Evolutionary conservation across 805 yeast genomes (phyloP).

Genomic region (Metschnikowia lunata): DNA sequence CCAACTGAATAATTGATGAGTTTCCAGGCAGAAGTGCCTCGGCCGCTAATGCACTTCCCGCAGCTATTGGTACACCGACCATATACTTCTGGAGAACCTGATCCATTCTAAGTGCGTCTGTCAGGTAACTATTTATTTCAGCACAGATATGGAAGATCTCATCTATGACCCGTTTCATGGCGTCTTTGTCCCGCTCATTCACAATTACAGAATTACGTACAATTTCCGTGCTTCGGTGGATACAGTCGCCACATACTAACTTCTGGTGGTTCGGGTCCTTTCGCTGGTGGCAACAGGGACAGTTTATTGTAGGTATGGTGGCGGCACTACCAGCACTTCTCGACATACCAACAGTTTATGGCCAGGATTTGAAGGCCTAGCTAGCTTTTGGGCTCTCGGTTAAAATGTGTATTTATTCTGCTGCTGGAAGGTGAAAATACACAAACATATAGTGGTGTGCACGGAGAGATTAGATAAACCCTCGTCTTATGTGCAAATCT

Average conservation of each 20-base stretch:
- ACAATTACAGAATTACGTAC: slow-evolving; percentile 23
- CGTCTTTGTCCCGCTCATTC: slow-evolving; percentile 22
- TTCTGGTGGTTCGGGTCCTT: slow-evolving; percentile 9
- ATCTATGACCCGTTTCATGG: slow-evolving; percentile 23
- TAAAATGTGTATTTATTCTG: no score
- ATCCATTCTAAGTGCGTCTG: background rate
- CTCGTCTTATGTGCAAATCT: no score
- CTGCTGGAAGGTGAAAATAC: no score
- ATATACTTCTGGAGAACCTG: no score
- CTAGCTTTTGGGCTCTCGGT: no score
- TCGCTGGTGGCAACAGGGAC: slow-evolving; percentile 16
- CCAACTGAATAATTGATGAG: slow-evolving; percentile 19
- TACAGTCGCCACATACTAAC: slow-evolving; percentile 23
- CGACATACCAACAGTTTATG: slow-evolving; percentile 3
- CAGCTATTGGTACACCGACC: background rate
- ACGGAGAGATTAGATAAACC: no score
- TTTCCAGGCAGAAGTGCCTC: slow-evolving; percentile 1
- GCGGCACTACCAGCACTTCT: slow-evolving; percentile 2
- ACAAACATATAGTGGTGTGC: no score
- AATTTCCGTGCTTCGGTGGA: slow-evolving; percentile 17
- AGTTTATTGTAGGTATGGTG: background rate
- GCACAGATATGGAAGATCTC: slow-evolving; percentile 21
- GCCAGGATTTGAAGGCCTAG: no score
- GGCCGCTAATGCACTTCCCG: background rate
- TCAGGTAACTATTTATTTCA: slow-evolving; percentile 9